Evolutionary conservation across 257 asterid species (phyloP).

Genomic region (Eustoma russellianum): DNA sequence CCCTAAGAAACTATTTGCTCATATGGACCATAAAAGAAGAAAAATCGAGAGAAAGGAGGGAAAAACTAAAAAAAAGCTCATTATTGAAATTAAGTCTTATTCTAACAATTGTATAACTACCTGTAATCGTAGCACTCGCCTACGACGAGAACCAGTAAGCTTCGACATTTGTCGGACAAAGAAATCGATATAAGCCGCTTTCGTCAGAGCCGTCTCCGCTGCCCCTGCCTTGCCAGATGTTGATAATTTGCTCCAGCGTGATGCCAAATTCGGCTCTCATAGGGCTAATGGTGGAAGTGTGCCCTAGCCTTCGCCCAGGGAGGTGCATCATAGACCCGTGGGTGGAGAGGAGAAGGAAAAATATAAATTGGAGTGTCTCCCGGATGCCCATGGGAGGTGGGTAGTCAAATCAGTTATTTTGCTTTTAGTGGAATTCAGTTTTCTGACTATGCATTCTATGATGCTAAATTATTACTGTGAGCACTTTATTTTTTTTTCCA

Average conservation of each 20-base stretch:
- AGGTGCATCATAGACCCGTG: conserved; percentile 7
- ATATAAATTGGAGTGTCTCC: conserved; percentile 15
- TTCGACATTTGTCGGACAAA: conserved; percentile 22
- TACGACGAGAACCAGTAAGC: conserved; percentile 25
- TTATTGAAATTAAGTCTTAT: no score
- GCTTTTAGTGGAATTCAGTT: no score
- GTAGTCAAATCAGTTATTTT: no score
- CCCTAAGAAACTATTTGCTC: no score
- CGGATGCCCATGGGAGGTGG: conserved; percentile 14
- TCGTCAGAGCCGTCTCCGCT: conserved; percentile 31
- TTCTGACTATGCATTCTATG: no score
- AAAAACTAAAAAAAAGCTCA: no score
- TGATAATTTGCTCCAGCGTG: conserved; percentile 32
- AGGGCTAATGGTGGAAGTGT: conserved; percentile 17
- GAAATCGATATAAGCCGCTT: conserved; percentile 25
- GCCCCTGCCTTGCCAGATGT: conserved; percentile 77
- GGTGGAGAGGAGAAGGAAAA: conserved; percentile 19
- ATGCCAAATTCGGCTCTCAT: conserved; percentile 13
- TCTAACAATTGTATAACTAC: not conserved
- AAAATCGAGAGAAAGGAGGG: no score
- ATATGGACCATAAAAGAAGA: no score
- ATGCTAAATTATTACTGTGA: no score
- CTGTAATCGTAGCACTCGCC: conserved; percentile 26
- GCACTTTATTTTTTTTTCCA: no score
- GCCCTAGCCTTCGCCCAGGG: conserved; percentile 57